Evolutionary conservation across 1,139 yeast genomes (phyloP).

Genomic region (Chernovozyma aurita): DNA sequence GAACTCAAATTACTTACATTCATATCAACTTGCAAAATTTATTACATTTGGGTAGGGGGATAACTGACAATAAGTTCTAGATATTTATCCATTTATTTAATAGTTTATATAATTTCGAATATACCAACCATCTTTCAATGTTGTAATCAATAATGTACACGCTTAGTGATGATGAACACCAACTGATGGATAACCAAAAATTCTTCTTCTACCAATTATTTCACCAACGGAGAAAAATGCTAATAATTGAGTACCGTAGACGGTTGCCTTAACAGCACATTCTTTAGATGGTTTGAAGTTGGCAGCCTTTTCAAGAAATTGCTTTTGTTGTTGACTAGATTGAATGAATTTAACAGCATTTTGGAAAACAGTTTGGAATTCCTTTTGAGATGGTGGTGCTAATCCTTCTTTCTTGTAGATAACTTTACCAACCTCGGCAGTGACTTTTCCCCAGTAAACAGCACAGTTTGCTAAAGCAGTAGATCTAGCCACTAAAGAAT

Average conservation of each 20-base stretch:
- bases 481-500: slow-evolving; percentile 33
- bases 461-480: slow-evolving; percentile 45
- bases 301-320: slow-evolving; percentile 35
- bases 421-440: slow-evolving; percentile 82
- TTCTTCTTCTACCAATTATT: slow-evolving; percentile 90
- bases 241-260: slow-evolving; percentile 76
- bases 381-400: slow-evolving; percentile 81
- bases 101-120: no score
- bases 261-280: slow-evolving; percentile 62
- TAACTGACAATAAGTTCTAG: no score
- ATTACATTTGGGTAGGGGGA: no score
- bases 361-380: slow-evolving; percentile 75
- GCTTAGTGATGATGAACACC: slow-evolving; percentile 22
- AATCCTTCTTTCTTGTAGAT: slow-evolving; percentile 89
- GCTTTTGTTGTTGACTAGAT: slow-evolving; percentile 46
- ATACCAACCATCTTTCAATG: no score
- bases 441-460: slow-evolving; percentile 86
- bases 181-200: slow-evolving; percentile 74
- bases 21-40: no score
- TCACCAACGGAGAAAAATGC: slow-evolving; percentile 96
- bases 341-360: slow-evolving; percentile 35
- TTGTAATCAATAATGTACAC: slow-evolving; percentile 1
- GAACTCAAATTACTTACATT: no score
- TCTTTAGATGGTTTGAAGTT: slow-evolving; percentile 52
- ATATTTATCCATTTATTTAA: no score